Base-by-base conservation (phyloP, 768 basidiomycete genomes). In the Suillus variegatus region DNA sequence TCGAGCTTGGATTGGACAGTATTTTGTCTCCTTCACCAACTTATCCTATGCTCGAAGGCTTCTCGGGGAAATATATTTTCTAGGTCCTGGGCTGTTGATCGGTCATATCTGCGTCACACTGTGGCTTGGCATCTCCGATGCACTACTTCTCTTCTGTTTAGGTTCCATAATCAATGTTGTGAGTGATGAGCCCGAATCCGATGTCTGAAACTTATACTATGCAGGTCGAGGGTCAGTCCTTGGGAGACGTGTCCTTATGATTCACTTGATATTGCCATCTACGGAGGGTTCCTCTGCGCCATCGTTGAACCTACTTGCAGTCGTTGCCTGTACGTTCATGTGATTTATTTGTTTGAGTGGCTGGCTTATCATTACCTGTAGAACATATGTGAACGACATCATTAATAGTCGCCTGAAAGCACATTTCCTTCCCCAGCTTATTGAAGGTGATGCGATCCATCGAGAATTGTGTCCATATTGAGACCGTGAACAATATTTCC, bases 381-480 rank as follows among this genome's bases (percentile, higher is more conserved):
- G 69, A 63, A 67, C 28, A 64, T 66, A 54, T 63, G 74, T 63
- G 18, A 56, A 57, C n/a, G 72, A 71, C 36, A 1, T 57, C 1
- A 58, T 80, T 44, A 69, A 64, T 12, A 79, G 74, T 1, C 73
- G 75, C 51, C 70, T 83, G 2, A 77, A 80, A 54, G 72, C 74
- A 5, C 70, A 80, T 64, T 82, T 82, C 62, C 66, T 81, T 18
- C 84, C 83, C 0, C 71, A 71, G 43, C 65, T 84, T 6, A 80
- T 77, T 20, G 66, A 69, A 70, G 80, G 83, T 82, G 61, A 58
- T 7, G 6, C 8, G 54, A 46, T 4, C 54, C 41, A 5, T 22
- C 8, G 44, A 4, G 40, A 38, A 22, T 6, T 22, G 28, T 66
- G 66, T 56, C 25, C 44, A 65, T 69, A n/a, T 75, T 75, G 12